Evolutionary conservation across 441 rosid genomes (phyloP), one percentile per base, ranked within the genome.

Genomic region (Gossypium gossypioides): DNA sequence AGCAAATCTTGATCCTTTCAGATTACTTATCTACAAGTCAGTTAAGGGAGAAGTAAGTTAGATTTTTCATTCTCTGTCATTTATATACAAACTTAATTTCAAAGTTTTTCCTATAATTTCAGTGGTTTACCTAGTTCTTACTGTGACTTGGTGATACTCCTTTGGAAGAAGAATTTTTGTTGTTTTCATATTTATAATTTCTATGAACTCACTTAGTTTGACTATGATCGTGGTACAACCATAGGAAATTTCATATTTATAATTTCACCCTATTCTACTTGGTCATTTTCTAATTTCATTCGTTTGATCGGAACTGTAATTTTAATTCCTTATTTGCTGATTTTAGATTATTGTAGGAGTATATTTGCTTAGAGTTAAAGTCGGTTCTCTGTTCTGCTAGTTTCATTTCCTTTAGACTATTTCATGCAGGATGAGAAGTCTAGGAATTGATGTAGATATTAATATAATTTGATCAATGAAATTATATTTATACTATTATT

Each of bases 21-120:
- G 99, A 92, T 84, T 86, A 92, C 84, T 80, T 94, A 68, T 79
- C 76, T 82, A 84, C 87, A 59, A 84, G 88, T 75, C 88, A 76
- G 76, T 77, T 92, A 75, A 87, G 96, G 72, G 97, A 90, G 84
- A 89, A 83, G 99, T 94, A 86, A 86, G 90, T 84, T 72, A 48
- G 72, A 32, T 64, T 51, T 65, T 65, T 70, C 37, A 37, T 73
- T 32, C 25, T 12, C 22, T 27, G 18, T 74, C 58, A 56, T 68
- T 68, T 76, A 51, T 57, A 51, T 54, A 15, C 48, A 19, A 22
- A 3, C 13, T 56, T 32, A 10, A 21, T 34, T 69, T 66, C 42
- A 15, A 25, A 25, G 6, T 27, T 67, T 19, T 67, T 50, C 58
- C 44, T 27, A 25, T 67, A 48, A 48, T 50, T 50, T 27, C 44